Conservation (phyloP, 2,329 filamentous ascomycete genomes). For the Juglanconis sp. region DNA sequence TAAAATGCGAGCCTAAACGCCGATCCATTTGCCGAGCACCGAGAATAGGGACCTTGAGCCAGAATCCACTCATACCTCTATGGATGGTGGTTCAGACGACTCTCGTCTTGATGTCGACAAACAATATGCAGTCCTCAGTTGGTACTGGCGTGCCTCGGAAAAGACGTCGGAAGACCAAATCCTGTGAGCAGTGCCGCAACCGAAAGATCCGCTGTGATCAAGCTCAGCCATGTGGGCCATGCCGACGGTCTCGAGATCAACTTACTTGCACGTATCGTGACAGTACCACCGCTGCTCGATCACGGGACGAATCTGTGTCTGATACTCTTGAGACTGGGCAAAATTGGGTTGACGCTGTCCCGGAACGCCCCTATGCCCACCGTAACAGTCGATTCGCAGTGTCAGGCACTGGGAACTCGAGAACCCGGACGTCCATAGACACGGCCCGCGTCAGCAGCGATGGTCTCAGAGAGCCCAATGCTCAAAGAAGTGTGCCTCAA, state of each 20-base stretch:
- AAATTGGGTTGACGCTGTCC: neutral
- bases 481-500: neutral
- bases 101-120: too few species aligned
- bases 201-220: conserved; percentile 10
- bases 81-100: too few species aligned
- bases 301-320: neutral
- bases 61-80: neutral
- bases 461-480: neutral
- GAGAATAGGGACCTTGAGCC: neutral
- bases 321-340: neutral
- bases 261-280: neutral
- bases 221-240: conserved; percentile 2
- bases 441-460: neutral
- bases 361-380: neutral
- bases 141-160: neutral
- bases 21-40: neutral
- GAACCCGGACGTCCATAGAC: neutral
- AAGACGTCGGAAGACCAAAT: neutral
- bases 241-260: neutral
- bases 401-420: neutral
- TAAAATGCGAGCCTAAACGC: neutral
- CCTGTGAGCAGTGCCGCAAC: conserved; percentile 6
- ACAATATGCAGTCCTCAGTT: neutral
- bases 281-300: neutral
- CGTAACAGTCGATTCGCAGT: neutral